Percentiles rank a stretch among this genome's conserved stretches.
These are phyloP conservation scores for Cystobasidium onofrii DNA, from an alignment of 768 basidiomycete genomes.

Conservation along the genomic window DNA sequence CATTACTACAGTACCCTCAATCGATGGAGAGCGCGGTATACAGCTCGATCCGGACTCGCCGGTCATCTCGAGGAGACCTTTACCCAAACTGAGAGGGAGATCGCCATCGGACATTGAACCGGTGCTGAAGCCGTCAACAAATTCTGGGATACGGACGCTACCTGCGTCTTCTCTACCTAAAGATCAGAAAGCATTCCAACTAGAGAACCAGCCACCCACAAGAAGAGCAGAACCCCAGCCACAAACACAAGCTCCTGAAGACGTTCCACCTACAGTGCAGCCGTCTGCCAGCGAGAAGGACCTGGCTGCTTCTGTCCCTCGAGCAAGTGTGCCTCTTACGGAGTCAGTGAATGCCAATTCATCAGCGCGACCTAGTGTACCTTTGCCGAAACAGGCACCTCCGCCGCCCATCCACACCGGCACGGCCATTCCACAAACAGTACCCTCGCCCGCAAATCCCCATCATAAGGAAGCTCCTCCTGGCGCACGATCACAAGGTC, in stretches of 20 bases:
- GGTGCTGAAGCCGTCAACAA: constrained; percentile 14
- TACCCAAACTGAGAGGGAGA: not conserved
- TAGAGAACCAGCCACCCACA: not conserved
- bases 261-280: no score
- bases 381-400: not conserved
- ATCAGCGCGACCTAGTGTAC: no score
- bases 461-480: no score
- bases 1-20: not conserved
- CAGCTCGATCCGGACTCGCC: not conserved
- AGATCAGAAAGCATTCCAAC: not conserved
- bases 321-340: no score
- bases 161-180: not conserved
- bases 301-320: no score
- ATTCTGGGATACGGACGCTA: not conserved
- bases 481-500: no score
- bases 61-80: not conserved
- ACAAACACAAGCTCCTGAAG: not conserved
- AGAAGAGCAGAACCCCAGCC: not conserved
- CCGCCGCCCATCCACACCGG: no score
- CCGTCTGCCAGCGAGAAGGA: no score
- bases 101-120: constrained; percentile 12
- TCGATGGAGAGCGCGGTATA: not conserved
- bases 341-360: no score
- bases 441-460: no score
- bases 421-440: not conserved